These are phyloP conservation scores for Phytopythium delawarense DNA, from an alignment of 352 stramenopile species.

Conservation along the genomic window DNA sequence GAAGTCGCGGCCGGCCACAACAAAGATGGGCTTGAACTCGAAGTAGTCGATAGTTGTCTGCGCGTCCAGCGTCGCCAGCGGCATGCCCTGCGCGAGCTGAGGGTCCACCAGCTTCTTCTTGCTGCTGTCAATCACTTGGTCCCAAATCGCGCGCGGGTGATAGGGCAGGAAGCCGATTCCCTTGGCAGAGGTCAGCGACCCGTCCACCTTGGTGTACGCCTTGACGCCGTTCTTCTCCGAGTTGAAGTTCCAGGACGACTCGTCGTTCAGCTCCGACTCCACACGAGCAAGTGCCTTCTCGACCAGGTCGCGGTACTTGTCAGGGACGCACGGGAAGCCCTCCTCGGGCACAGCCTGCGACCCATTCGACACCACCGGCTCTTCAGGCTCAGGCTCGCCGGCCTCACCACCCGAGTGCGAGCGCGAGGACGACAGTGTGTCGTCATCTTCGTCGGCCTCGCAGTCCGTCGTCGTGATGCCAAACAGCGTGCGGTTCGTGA, in stretches of 20 bases:
- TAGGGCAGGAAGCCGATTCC: slow-evolving; percentile 48
- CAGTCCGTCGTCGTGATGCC: slow-evolving; percentile 36
- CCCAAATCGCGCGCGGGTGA: slow-evolving; percentile 48
- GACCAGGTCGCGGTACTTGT: slow-evolving; percentile 52
- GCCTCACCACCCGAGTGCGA: slow-evolving; percentile 13
- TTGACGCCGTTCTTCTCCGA: slow-evolving; percentile 69
- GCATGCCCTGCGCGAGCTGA: slow-evolving; percentile 42
- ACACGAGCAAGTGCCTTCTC: slow-evolving; percentile 53
- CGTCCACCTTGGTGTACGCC: slow-evolving; percentile 62
- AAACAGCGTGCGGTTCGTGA: slow-evolving; percentile 52
- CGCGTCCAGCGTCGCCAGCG: slow-evolving; percentile 36
- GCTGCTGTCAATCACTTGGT: slow-evolving; percentile 42
- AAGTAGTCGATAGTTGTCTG: slow-evolving; percentile 69
- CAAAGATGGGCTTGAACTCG: slow-evolving; percentile 79
- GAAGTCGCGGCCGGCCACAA: slow-evolving; percentile 72
- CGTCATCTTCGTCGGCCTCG: slow-evolving; percentile 36
- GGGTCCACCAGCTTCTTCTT: slow-evolving; percentile 53
- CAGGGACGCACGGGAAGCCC: slow-evolving; percentile 36
- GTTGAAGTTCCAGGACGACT: slow-evolving; percentile 56
- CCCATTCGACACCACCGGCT: slow-evolving; percentile 1
- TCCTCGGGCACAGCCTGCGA: slow-evolving; percentile 28
- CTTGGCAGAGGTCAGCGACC: slow-evolving; percentile 56
- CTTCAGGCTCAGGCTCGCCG: slow-evolving; percentile 15
- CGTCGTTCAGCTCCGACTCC: slow-evolving; percentile 54
- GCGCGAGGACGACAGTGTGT: slow-evolving; percentile 20